Evolutionary conservation across 2,329 filamentous ascomycete species (phyloP).

Genomic region (Plectosphaerella cucumerina): DNA sequence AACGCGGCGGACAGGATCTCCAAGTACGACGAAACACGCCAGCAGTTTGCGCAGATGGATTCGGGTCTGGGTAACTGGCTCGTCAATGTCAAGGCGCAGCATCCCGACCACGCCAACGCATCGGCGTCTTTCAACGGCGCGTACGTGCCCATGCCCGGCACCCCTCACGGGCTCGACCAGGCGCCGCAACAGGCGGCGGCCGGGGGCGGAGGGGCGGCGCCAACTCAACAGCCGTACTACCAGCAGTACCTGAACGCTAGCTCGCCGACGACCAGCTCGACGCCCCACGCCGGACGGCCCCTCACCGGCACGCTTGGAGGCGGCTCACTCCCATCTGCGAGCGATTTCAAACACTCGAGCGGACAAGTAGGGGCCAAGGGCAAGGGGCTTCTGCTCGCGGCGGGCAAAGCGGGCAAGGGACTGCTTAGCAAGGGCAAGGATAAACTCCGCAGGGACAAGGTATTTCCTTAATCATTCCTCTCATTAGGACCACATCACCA

Average conservation of each 20-base stretch:
- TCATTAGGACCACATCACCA: conserved; percentile 13
- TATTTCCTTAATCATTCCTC: conserved; percentile 64
- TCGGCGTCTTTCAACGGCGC: conserved; percentile 20
- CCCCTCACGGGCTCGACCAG: conserved; percentile 12
- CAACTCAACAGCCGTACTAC: conserved; percentile 44
- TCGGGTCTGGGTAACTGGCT: conserved; percentile 67
- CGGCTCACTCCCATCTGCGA: conserved; percentile 33
- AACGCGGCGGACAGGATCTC: conserved; percentile 65
- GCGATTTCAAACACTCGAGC: conserved; percentile 49
- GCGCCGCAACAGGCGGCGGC: conserved; percentile 16
- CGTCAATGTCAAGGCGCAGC: conserved; percentile 33
- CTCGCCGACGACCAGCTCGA: conserved; percentile 24
- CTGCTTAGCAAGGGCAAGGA: conserved; percentile 86
- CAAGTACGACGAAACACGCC: conserved; percentile 68
- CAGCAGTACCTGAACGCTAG: conserved; percentile 54
- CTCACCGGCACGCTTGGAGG: conserved; percentile 29
- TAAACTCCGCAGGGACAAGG: conserved; percentile 80
- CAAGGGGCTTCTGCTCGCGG: conserved; percentile 83
- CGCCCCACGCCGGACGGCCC: conserved; percentile 21
- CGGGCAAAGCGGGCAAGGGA: conserved; percentile 86
- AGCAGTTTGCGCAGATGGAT: conserved; percentile 67
- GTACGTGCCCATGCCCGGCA: conserved; percentile 3
- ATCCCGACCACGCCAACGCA: conserved; percentile 43
- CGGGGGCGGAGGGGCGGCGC: background rate
- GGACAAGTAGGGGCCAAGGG: conserved; percentile 74